Evolutionary conservation across 163 green algal genomes (phyloP).

Genomic region (Scenedesmus sp.): DNA sequence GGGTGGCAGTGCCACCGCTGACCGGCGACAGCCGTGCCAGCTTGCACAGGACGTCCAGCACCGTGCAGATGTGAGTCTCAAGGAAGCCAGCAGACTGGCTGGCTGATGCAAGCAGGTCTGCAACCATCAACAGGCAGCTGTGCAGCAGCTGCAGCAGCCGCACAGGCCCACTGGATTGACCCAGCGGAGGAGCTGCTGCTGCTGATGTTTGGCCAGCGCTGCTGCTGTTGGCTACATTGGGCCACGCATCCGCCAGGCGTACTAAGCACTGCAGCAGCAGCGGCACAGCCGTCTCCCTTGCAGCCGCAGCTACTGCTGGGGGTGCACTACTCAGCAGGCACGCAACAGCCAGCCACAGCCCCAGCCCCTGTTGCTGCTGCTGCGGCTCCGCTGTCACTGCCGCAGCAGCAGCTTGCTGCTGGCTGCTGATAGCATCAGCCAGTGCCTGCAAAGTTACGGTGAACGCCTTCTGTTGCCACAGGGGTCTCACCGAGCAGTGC

Average conservation of each 20-base stretch:
- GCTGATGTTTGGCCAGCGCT: background rate
- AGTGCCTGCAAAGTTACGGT: background rate
- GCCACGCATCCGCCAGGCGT: background rate
- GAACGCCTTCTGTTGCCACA: constrained; percentile 56
- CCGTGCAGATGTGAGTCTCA: background rate
- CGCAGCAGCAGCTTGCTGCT: constrained; percentile 19
- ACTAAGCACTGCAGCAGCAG: constrained; percentile 41
- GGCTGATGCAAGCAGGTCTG: background rate
- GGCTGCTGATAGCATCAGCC: background rate
- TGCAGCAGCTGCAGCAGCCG: constrained; percentile 27
- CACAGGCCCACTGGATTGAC: background rate
- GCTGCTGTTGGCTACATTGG: background rate
- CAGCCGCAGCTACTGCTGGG: background rate
- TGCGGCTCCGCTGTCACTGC: background rate
- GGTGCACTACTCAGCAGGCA: constrained; percentile 13
- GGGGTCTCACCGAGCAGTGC: background rate
- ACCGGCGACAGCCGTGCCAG: constrained; percentile 1
- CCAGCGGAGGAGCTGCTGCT: background rate
- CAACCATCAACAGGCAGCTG: constrained; percentile 17
- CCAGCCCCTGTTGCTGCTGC: background rate
- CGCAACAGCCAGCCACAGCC: constrained; percentile 7
- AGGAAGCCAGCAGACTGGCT: background rate
- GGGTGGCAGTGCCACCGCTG: background rate
- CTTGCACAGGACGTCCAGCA: constrained; percentile 9
- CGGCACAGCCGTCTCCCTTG: background rate